Evolutionary conservation across 108 stramenopile genomes (phyloP).

Genomic region (Nitzschia putrida): DNA sequence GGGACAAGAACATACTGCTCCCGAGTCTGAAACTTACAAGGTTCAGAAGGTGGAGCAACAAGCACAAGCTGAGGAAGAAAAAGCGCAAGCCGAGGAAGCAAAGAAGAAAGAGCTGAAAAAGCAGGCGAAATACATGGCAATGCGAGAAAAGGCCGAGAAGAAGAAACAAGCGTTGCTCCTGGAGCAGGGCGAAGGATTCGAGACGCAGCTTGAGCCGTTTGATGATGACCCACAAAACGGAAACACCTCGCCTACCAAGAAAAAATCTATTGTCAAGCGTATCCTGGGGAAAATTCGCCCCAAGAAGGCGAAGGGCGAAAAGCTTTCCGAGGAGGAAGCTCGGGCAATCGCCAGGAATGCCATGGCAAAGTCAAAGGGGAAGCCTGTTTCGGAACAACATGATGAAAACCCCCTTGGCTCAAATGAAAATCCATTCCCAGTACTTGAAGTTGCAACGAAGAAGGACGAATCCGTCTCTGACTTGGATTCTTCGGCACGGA

Average conservation of each 20-base stretch:
- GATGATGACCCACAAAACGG: not conserved
- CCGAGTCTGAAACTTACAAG: conserved; percentile 26
- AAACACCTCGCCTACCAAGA: not conserved
- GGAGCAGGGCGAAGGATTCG: conserved; percentile 33
- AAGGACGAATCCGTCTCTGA: conserved; percentile 31
- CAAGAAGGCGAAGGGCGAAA: conserved; percentile 5
- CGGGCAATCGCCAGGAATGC: conserved; percentile 21
- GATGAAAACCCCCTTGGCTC: not conserved
- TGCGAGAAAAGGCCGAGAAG: conserved; percentile 1
- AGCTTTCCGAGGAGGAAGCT: conserved; percentile 17
- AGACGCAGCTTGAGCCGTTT: conserved; percentile 22
- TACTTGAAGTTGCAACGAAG: conserved; percentile 18
- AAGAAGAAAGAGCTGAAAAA: conserved; percentile 1
- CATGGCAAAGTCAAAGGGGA: conserved; percentile 11
- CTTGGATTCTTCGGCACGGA: conserved; percentile 17
- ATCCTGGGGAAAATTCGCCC: conserved; percentile 32
- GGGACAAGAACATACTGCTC: conserved; percentile 35
- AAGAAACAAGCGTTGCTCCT: conserved; percentile 18
- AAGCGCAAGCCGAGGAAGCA: conserved; percentile 1
- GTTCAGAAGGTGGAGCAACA: conserved; percentile 6
- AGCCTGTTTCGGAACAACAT: not conserved
- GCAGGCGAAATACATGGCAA: conserved; percentile 4
- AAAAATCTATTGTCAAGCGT: conserved; percentile 31
- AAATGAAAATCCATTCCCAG: conserved; percentile 12
- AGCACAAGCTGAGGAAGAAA: conserved; percentile 7